Evolutionary conservation across 139 green algal genomes (phyloP).

Genomic region (Spirogloea muscicola): DNA sequence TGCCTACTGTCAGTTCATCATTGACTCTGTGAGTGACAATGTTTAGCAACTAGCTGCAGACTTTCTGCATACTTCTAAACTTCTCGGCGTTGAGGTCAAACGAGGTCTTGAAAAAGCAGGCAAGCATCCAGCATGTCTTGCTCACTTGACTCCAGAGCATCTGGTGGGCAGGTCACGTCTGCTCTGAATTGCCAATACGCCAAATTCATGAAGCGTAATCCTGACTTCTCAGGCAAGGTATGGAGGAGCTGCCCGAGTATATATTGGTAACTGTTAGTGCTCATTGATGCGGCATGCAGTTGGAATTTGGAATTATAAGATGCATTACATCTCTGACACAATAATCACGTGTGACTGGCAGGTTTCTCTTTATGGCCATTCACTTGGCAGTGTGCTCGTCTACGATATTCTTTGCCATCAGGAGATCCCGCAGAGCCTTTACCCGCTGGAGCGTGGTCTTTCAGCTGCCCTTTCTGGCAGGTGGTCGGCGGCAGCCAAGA

Average conservation of each 20-base stretch:
- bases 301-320: not conserved
- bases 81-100: not conserved
- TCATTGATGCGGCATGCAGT: no score
- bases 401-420: conserved; percentile 75
- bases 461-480: no score
- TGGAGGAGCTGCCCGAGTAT: not conserved
- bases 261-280: not conserved
- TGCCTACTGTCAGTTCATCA: conserved; percentile 60
- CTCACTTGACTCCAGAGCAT: not conserved
- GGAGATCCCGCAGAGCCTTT: no score
- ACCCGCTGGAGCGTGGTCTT: no score
- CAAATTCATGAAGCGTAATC: conserved; percentile 63
- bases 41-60: not conserved
- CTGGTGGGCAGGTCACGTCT: conserved; percentile 26
- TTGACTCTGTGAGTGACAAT: conserved; percentile 51
- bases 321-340: no score
- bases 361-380: conserved; percentile 68
- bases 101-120: not conserved
- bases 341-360: no score
- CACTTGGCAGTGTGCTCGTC: conserved; percentile 64
- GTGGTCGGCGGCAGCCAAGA: no score
- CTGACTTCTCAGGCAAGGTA: conserved; percentile 57
- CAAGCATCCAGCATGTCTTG: not conserved
- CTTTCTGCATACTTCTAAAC: not conserved
- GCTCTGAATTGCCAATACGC: conserved; percentile 59